A percentile compares a stretch with the other conserved stretches of the same genome.
Evolutionary conservation across 1,284 basidiomycete species (phyloP).

Genomic region (Fomitopsis pinicola): DNA sequence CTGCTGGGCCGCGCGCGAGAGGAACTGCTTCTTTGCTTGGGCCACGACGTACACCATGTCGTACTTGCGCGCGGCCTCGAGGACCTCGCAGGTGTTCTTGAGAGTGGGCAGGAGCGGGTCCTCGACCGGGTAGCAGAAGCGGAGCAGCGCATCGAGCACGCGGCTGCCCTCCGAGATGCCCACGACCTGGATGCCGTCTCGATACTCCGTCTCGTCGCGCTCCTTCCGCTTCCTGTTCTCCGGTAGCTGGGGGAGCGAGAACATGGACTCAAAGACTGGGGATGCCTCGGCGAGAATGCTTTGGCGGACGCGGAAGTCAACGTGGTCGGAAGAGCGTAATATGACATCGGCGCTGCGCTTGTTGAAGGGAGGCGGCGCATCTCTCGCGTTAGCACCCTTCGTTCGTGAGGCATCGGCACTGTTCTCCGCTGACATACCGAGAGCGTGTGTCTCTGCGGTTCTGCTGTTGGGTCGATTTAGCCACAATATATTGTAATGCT

Average conservation of each 20-base stretch:
- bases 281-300: conserved; percentile 8
- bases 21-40: background rate
- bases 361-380: conserved; percentile 5
- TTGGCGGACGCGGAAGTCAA: conserved; percentile 14
- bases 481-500: too few species aligned
- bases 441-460: too few species aligned
- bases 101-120: conserved; percentile 14
- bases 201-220: conserved; percentile 2
- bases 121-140: conserved; percentile 33
- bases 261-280: conserved; percentile 14
- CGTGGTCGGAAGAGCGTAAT: conserved; percentile 10
- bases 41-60: conserved; percentile 9
- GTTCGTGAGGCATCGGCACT: background rate
- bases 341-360: conserved; percentile 10
- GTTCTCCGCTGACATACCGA: background rate
- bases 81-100: conserved; percentile 7
- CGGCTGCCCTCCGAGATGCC: conserved; percentile 28
- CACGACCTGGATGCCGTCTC: conserved; percentile 22
- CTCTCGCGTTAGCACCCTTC: background rate
- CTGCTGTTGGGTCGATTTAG: too few species aligned
- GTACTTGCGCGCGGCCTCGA: conserved; percentile 18
- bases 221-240: background rate
- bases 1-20: background rate
- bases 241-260: conserved; percentile 11
- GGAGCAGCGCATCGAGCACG: conserved; percentile 22